Percentiles rank a stretch among this genome's conserved stretches.
Evolutionary conservation across 495 filamentous ascomycete species (phyloP).

Genomic region (Penicillium angulare): DNA sequence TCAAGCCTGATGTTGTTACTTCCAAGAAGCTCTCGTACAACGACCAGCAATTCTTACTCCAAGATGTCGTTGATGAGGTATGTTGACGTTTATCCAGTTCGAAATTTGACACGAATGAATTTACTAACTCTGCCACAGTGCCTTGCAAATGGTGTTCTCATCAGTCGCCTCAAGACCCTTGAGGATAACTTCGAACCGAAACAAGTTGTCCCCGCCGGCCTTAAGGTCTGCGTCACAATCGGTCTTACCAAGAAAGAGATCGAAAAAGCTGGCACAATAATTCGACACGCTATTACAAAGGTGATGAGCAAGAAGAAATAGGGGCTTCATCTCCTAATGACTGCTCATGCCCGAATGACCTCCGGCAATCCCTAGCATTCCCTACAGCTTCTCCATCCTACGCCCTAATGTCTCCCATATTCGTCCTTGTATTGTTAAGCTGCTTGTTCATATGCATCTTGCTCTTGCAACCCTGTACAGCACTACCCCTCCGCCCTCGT

Average conservation of each 20-base stretch:
- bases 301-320: slow-evolving; percentile 60
- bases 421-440: slow-evolving; percentile 24
- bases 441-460: slow-evolving; percentile 28
- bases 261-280: slow-evolving; percentile 83
- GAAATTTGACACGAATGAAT: neutral
- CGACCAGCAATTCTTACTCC: slow-evolving; percentile 82
- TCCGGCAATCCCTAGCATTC: slow-evolving; percentile 11
- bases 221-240: slow-evolving; percentile 87
- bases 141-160: slow-evolving; percentile 80
- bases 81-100: slow-evolving; percentile 7
- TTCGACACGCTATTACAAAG: slow-evolving; percentile 93
- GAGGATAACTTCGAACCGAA: slow-evolving; percentile 63
- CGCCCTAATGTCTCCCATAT: slow-evolving; percentile 25
- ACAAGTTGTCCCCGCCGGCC: slow-evolving; percentile 66
- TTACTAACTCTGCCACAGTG: slow-evolving; percentile 42
- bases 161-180: slow-evolving; percentile 78
- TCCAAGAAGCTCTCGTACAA: slow-evolving; percentile 61
- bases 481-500: slow-evolving; percentile 5
- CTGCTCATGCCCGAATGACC: slow-evolving; percentile 25
- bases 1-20: slow-evolving; percentile 80
- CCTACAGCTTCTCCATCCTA: slow-evolving; percentile 10
- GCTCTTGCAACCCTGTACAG: slow-evolving; percentile 27
- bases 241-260: slow-evolving; percentile 91
- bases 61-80: slow-evolving; percentile 95
- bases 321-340: slow-evolving; percentile 16